phyloP scores from a whole-genome alignment of 768 basidiomycete species.

The Thelephora ganbajun region DNA sequence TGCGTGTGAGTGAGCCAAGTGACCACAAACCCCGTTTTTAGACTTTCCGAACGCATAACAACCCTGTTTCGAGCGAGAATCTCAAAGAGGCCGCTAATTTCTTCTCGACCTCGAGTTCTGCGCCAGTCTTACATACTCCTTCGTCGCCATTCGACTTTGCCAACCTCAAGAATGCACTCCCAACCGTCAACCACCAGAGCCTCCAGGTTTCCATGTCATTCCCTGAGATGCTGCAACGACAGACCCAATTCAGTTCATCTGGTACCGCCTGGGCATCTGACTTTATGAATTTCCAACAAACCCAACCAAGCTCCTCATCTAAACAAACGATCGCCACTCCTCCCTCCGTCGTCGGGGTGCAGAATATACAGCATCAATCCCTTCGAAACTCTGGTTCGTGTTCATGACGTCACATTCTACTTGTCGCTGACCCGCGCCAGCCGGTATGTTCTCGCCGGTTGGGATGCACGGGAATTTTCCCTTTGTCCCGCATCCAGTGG shows the following conservation, averaged over 20 bases:
- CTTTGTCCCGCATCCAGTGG: too few species aligned
- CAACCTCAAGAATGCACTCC: conserved; percentile 35
- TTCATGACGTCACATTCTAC: too few species aligned
- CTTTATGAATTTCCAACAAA: conserved; percentile 22
- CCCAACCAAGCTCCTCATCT: too few species aligned
- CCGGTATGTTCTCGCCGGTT: too few species aligned
- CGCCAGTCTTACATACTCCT: conserved; percentile 19
- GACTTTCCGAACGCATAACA: conserved; percentile 46
- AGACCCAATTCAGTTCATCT: conserved; percentile 4
- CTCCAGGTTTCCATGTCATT: conserved; percentile 6
- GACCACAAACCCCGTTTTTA: conserved; percentile 14
- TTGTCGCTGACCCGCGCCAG: too few species aligned
- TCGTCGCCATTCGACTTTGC: conserved; percentile 41
- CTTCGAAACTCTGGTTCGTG: too few species aligned
- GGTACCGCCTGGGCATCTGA: conserved; percentile 48
- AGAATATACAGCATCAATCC: too few species aligned
- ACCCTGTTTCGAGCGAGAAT: conserved; percentile 13
- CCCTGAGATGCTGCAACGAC: too few species aligned
- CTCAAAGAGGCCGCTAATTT: conserved; percentile 60
- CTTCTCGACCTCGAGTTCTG: conserved; percentile 28
- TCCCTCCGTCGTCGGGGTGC: too few species aligned
- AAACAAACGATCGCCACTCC: too few species aligned
- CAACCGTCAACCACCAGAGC: conserved; percentile 13
- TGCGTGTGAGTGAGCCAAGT: conserved; percentile 8
- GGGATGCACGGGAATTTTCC: too few species aligned